Conservation (phyloP, 2,329 filamentous ascomycete genomes). For the Lachnellula hyalina region DNA sequence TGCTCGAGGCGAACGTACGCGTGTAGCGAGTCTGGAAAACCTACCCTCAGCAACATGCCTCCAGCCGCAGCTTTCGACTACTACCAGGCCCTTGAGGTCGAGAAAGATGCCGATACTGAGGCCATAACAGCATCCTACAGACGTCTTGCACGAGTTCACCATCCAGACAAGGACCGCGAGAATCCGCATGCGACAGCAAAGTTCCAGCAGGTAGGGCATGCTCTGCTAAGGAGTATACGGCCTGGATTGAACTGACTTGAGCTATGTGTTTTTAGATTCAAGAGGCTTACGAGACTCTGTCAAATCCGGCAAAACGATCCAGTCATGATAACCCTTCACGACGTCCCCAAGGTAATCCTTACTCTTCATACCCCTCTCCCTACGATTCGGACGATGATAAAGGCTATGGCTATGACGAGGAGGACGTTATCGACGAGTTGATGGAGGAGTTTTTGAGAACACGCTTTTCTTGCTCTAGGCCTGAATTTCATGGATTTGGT, state of each 20-base stretch:
- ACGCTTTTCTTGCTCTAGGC: background rate
- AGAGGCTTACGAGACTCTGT: conserved; percentile 18
- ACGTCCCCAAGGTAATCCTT: background rate
- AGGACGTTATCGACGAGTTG: background rate
- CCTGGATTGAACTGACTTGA: background rate
- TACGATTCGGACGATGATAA: background rate
- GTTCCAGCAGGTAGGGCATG: conserved; percentile 14
- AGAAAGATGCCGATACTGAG: conserved; percentile 1
- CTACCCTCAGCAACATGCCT: conserved; percentile 7
- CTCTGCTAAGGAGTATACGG: background rate
- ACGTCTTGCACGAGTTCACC: conserved; percentile 15
- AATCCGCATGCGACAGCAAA: conserved; percentile 13
- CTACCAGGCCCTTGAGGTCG: conserved; percentile 14
- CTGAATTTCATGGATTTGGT: background rate
- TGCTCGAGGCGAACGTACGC: no score
- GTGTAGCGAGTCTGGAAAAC: no score
- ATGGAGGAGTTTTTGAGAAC: background rate
- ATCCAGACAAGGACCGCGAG: conserved; percentile 19
- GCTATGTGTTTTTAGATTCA: background rate
- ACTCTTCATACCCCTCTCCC: background rate
- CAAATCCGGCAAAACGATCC: conserved; percentile 1
- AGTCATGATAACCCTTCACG: conserved; percentile 6
- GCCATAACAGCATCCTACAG: conserved; percentile 16
- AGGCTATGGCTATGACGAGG: background rate
- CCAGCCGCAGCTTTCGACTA: conserved; percentile 9